Conservation (phyloP, 1,284 basidiomycete genomes). For the Golubevia pallescens region DNA sequence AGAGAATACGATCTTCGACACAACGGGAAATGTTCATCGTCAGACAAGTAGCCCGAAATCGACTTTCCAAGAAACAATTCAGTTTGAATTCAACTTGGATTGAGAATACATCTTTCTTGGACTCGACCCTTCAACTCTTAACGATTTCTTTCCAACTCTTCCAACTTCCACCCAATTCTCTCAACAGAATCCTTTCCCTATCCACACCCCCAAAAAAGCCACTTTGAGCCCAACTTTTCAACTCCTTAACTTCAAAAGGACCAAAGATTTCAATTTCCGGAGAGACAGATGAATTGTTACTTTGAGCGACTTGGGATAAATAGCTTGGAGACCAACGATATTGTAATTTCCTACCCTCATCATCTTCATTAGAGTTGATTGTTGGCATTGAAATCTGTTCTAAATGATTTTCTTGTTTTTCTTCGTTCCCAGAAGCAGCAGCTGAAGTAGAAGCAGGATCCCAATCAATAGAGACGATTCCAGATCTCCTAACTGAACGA, state of each 20-base stretch:
- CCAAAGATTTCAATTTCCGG: slow-evolving; percentile 48
- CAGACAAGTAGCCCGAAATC: too few relatives aligned
- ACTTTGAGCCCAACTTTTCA: slow-evolving; percentile 37
- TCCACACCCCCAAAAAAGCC: slow-evolving; percentile 57
- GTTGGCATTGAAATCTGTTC: neutral
- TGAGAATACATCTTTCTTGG: too few relatives aligned
- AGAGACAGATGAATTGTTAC: slow-evolving; percentile 17
- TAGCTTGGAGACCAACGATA: slow-evolving; percentile 57
- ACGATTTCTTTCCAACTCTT: too few relatives aligned
- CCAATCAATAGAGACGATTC: slow-evolving; percentile 46
- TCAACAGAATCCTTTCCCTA: slow-evolving; percentile 41
- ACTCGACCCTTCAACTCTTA: too few relatives aligned
- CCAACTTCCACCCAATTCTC: slow-evolving; percentile 1
- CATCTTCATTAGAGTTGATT: neutral
- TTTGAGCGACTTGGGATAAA: slow-evolving; percentile 33
- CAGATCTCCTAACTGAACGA: slow-evolving; percentile 37
- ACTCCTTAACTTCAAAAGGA: slow-evolving; percentile 32
- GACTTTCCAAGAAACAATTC: too few relatives aligned
- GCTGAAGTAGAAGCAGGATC: slow-evolving; percentile 31
- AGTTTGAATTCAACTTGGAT: too few relatives aligned
- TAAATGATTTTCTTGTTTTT: neutral
- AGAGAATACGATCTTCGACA: too few relatives aligned
- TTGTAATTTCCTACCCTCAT: slow-evolving; percentile 21
- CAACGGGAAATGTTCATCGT: too few relatives aligned
- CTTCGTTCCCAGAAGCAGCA: slow-evolving; percentile 7